phyloP scores from a whole-genome alignment of 2,329 filamentous ascomycete species.

The Trichoderma sp. region DNA sequence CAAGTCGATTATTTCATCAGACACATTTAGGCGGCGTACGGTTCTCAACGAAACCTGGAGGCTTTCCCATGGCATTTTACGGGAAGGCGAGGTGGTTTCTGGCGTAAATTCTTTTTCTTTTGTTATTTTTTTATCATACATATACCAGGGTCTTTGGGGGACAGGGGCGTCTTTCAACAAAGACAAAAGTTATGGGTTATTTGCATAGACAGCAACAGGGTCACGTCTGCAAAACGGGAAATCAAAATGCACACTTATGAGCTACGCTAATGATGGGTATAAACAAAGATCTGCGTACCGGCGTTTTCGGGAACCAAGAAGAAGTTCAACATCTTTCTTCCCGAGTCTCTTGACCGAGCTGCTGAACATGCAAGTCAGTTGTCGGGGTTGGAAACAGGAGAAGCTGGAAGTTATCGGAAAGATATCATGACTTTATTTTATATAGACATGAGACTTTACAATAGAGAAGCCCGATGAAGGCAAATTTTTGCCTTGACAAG shows the following conservation, averaged over 20 bases:
- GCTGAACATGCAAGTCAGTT: conserved; percentile 41
- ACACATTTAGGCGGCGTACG: conserved; percentile 48
- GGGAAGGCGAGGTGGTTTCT: conserved; percentile 43
- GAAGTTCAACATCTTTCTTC: conserved; percentile 55
- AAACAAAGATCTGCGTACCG: conserved; percentile 41
- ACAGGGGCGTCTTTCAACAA: conserved; percentile 54
- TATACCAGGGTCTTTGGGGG: conserved; percentile 39
- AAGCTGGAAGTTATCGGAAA: conserved; percentile 13
- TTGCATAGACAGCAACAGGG: conserved; percentile 46
- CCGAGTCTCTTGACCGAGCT: conserved; percentile 48
- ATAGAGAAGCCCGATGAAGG: conserved; percentile 26
- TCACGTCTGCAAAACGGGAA: conserved; percentile 37
- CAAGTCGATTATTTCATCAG: conserved; percentile 43
- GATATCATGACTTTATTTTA: conserved; percentile 16
- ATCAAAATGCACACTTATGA: conserved; percentile 45
- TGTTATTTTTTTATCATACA: conserved; percentile 34
- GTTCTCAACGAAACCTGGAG: conserved; percentile 52
- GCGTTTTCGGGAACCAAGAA: conserved; percentile 51
- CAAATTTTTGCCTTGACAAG: background rate
- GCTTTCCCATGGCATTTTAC: conserved; percentile 40
- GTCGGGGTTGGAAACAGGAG: conserved; percentile 32
- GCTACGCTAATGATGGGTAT: conserved; percentile 45
- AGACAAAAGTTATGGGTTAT: conserved; percentile 44
- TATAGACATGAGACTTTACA: conserved; percentile 24
- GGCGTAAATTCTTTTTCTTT: conserved; percentile 38